phyloP scores from a whole-genome alignment of 768 basidiomycete species.

The Pholiota microspora region DNA sequence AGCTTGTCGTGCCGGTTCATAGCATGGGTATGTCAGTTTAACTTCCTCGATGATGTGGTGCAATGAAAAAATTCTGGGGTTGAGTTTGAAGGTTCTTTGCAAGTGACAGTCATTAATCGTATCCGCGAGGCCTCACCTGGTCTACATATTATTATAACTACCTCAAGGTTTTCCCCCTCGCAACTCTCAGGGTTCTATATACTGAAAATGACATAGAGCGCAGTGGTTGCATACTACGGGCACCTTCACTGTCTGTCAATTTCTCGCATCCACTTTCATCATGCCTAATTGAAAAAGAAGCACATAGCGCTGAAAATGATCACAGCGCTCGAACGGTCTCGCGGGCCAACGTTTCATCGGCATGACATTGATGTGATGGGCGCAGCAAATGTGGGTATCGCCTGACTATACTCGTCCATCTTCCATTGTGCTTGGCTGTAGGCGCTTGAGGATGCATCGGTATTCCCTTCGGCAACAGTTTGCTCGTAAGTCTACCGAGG shows the following conservation, averaged over 20 bases:
- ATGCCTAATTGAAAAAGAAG: constrained; percentile 3
- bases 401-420: background rate
- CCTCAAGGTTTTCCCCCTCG: background rate
- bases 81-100: background rate
- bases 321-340: constrained; percentile 2
- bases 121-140: background rate
- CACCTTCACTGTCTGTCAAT: background rate
- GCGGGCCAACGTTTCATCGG: background rate
- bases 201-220: background rate
- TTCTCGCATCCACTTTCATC: background rate
- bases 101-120: background rate
- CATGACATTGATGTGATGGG: constrained; percentile 2
- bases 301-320: background rate
- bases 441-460: constrained; percentile 13
- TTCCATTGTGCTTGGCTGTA: constrained; percentile 1
- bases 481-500: background rate
- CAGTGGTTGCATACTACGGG: background rate
- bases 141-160: background rate
- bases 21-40: constrained; percentile 10
- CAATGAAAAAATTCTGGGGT: background rate
- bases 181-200: background rate
- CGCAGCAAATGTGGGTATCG: constrained; percentile 4
- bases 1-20: background rate
- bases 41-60: background rate
- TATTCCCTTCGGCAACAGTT: constrained; percentile 3